phyloP scores from a whole-genome alignment of 257 asterid genomes.

The Solanum etuberosum region DNA sequence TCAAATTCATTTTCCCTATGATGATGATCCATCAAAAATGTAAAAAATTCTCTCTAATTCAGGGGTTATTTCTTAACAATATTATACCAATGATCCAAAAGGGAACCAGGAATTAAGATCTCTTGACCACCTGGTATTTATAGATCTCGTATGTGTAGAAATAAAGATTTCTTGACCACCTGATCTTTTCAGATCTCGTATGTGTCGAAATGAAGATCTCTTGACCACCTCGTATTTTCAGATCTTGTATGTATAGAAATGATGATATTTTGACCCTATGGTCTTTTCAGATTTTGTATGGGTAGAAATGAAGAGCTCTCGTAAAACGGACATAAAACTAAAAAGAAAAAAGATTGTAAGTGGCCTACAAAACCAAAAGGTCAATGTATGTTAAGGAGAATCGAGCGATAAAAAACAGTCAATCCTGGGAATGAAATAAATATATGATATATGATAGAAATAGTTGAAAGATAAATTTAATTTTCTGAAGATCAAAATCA shows the following conservation, averaged over 20 bases:
- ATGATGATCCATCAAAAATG: constrained; percentile 21
- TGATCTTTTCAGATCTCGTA: neutral
- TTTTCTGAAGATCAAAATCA: neutral
- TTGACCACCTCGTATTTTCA: neutral
- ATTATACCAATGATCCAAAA: neutral
- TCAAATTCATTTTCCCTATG: constrained; percentile 18
- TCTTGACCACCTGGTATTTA: neutral
- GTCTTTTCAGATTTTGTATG: neutral
- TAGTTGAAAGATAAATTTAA: neutral
- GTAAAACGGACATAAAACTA: neutral
- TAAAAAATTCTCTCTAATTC: neutral
- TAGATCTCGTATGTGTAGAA: neutral
- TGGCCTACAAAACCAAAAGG: neutral
- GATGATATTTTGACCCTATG: neutral
- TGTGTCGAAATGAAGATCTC: neutral
- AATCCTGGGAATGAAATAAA: neutral
- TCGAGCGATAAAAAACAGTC: neutral
- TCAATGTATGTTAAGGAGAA: neutral
- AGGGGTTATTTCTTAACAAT: neutral
- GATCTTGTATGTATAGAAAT: neutral
- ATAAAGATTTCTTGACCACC: neutral
- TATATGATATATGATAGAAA: neutral
- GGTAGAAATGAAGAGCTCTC: neutral
- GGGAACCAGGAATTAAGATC: neutral
- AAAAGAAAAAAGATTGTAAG: neutral